phyloP scores from a whole-genome alignment of 176 grass and related monocot species.

The Secale cereale region DNA sequence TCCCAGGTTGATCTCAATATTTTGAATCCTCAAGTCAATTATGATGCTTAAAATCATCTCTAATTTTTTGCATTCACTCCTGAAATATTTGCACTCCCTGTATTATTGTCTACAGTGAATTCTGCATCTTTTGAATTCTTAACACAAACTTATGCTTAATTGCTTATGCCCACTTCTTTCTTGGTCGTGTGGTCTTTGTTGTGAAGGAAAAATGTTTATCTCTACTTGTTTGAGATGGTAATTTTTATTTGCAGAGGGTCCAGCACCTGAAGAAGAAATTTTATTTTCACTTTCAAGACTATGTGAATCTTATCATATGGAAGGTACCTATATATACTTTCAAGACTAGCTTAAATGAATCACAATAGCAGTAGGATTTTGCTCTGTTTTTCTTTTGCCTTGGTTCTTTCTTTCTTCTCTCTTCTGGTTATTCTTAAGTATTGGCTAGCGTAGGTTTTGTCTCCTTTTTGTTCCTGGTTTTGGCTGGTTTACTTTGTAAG shows the following conservation, averaged over 20 bases:
- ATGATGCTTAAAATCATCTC: background rate
- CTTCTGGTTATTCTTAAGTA: too few relatives aligned
- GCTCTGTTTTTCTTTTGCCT: too few relatives aligned
- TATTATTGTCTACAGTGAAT: background rate
- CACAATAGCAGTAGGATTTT: too few relatives aligned
- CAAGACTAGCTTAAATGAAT: too few relatives aligned
- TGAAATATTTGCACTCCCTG: background rate
- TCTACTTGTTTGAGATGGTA: slow-evolving; percentile 19
- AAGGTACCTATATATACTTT: slow-evolving; percentile 50
- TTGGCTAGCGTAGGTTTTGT: too few relatives aligned
- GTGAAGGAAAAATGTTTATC: background rate
- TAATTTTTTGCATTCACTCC: background rate
- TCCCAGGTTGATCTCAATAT: background rate
- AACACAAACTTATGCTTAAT: background rate
- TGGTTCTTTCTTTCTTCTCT: too few relatives aligned
- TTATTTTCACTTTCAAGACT: slow-evolving; percentile 98
- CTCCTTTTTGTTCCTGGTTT: too few relatives aligned
- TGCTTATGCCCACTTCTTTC: background rate
- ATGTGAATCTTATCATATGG: slow-evolving; percentile 89
- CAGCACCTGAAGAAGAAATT: slow-evolving; percentile 93
- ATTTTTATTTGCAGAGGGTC: slow-evolving; percentile 77
- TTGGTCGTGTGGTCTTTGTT: background rate
- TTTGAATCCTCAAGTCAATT: slow-evolving; percentile 8
- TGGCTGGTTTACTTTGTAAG: too few relatives aligned
- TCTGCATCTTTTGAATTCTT: background rate